Conservation (phyloP, 1,139 yeast species). For the Pichia sp. region DNA sequence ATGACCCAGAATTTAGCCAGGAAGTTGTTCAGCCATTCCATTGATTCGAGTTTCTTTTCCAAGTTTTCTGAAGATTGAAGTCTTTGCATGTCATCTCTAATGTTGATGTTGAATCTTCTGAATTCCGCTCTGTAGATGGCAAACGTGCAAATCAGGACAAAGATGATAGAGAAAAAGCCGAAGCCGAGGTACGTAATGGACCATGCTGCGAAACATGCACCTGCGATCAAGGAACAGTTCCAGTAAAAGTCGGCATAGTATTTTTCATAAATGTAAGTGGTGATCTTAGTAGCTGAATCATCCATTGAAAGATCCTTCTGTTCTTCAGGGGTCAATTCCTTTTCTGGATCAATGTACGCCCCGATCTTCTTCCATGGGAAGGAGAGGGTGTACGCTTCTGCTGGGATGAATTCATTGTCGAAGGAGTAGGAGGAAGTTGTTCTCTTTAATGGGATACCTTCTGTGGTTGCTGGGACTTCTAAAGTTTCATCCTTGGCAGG, state of each 20-base stretch:
- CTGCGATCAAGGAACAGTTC: slow-evolving; percentile 61
- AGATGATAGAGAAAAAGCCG: slow-evolving; percentile 53
- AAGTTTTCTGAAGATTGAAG: slow-evolving; percentile 56
- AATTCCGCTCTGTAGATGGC: slow-evolving; percentile 70
- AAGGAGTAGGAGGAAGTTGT: slow-evolving; percentile 10
- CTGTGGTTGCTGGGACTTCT: too few relatives aligned
- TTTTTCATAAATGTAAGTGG: slow-evolving; percentile 63
- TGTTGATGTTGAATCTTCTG: slow-evolving; percentile 68
- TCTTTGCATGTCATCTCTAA: slow-evolving; percentile 73
- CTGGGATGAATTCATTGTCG: slow-evolving; percentile 15
- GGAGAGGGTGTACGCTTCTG: slow-evolving; percentile 15
- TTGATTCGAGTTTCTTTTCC: slow-evolving; percentile 64
- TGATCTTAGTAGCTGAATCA: slow-evolving; percentile 32
- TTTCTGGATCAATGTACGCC: slow-evolving; percentile 32
- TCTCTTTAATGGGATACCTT: not conserved
- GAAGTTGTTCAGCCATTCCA: slow-evolving; percentile 78
- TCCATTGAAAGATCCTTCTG: slow-evolving; percentile 18
- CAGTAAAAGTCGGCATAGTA: slow-evolving; percentile 72
- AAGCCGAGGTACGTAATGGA: slow-evolving; percentile 52
- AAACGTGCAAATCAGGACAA: slow-evolving; percentile 58
- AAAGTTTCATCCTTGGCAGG: too few relatives aligned
- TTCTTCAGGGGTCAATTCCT: slow-evolving; percentile 21
- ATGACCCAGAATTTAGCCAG: slow-evolving; percentile 81
- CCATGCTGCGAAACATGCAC: slow-evolving; percentile 76
- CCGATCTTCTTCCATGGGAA: slow-evolving; percentile 46